Base-by-base conservation (phyloP, 2,329 filamentous ascomycete genomes). In the Cercospora janseana region DNA sequence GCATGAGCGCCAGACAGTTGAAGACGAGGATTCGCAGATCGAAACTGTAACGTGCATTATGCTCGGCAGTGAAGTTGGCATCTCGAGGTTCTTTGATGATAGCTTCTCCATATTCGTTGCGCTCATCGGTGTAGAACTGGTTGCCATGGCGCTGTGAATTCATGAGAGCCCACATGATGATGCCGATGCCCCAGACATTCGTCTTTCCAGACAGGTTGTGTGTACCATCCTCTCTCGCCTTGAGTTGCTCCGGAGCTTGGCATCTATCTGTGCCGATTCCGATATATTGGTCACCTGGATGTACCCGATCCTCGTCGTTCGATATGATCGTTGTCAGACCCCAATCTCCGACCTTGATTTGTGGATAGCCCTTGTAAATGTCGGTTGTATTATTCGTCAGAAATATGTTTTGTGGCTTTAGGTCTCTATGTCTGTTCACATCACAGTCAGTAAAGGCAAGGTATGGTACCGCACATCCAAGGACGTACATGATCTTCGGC, bases 331-430 rank as follows among this genome's bases (percentile, higher is more conserved):
- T 15, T n/a, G 37, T 28, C 5, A 42, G 6, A 7, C 46, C 46
- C 16, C 42, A 49, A 15, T 49, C 46, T 2, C 37, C 46, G 8
- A 49, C 7, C 23, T 49, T 42, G n/a, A 42, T 6, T 10, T 6
- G 4, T 15, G 46, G 46, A 9, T 43, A 49, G 5, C 38, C 35
- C 8, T 21, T 20, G 10, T 21, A 49, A 8, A 16, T 12, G 1
- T 43, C 12, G 13, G 26, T 21, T 6, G 26, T 41, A 3, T 49
- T 49, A 3, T 18, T 20, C 62, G 96, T 91, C 57, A 98, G 94
- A 70, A 98, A 98, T 21, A 98, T 85, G 59, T 98, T 98, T 65
- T 97, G 92, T 0, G 93, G 93, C 66, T 98, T 98, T 18, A 98
- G 76, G 68, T 98, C 93, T 6, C 93, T 85, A 67, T 98, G 93